Conservation (phyloP, 179 eudicot genomes). For the Silene coronaria region DNA sequence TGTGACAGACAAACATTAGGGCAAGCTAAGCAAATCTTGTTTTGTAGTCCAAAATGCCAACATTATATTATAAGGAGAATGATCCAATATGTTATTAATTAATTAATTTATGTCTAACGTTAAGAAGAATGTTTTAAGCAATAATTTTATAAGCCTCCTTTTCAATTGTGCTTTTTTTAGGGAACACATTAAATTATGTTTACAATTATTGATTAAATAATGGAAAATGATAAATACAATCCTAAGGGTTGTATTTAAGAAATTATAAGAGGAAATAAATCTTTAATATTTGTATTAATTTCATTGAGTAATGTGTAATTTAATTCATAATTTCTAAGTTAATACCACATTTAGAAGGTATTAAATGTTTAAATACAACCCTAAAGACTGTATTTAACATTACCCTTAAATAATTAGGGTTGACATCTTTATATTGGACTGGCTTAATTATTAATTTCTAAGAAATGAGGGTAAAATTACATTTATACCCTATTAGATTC, state of each 20-base stretch:
- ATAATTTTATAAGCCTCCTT: neutral
- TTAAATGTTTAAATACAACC: too few species aligned
- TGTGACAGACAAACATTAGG: conserved; percentile 18
- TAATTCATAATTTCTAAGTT: too few species aligned
- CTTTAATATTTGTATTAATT: too few species aligned
- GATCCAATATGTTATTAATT: conserved; percentile 5
- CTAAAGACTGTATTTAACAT: too few species aligned
- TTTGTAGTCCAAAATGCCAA: conserved; percentile 27
- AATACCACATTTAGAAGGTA: too few species aligned
- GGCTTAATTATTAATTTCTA: too few species aligned
- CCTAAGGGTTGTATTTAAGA: too few species aligned
- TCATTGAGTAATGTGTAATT: too few species aligned
- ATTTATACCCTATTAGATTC: too few species aligned
- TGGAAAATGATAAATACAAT: too few species aligned
- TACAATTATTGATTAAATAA: neutral
- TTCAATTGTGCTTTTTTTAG: neutral
- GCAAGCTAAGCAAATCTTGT: conserved; percentile 33
- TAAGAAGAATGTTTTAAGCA: conserved; percentile 25
- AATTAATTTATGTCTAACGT: conserved; percentile 19
- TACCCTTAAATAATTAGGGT: neutral
- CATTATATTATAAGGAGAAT: conserved; percentile 19
- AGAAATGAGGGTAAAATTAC: too few species aligned
- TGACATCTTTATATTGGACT: neutral
- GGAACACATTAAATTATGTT: neutral
- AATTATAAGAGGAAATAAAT: too few species aligned